Percentiles rank a stretch among this genome's conserved stretches.
These are phyloP conservation scores for Torulaspora maleeae DNA, from an alignment of 805 yeast genomes.

Conservation along the genomic window DNA sequence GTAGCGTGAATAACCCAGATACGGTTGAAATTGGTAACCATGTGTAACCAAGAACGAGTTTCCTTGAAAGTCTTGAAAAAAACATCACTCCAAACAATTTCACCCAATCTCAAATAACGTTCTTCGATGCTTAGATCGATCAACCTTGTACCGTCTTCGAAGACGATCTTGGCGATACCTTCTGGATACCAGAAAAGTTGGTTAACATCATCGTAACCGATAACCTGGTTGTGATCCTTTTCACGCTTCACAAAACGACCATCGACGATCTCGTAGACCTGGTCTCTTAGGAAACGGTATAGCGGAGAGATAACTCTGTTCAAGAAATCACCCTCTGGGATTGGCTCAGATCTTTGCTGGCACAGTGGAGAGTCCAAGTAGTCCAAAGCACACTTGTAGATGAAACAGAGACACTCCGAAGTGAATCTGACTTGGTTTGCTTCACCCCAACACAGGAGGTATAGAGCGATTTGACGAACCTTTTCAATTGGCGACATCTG, in stretches of 20 bases:
- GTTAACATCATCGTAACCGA: slow-evolving; percentile 97
- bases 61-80: slow-evolving; percentile 96
- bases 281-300: slow-evolving; percentile 72
- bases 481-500: slow-evolving; percentile 66
- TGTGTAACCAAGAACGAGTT: slow-evolving; percentile 95
- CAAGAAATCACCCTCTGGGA: slow-evolving; percentile 83
- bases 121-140: slow-evolving; percentile 87
- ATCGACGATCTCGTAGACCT: slow-evolving; percentile 74
- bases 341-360: slow-evolving; percentile 78
- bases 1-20: slow-evolving; percentile 93
- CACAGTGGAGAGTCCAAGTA: slow-evolving; percentile 85
- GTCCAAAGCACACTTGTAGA: slow-evolving; percentile 91
- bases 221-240: slow-evolving; percentile 71
- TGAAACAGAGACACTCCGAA: slow-evolving; percentile 83
- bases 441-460: slow-evolving; percentile 82
- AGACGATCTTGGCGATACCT: slow-evolving; percentile 87
- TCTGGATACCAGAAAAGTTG: slow-evolving; percentile 99
- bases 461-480: slow-evolving; percentile 73
- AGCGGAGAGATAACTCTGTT: slow-evolving; percentile 91
- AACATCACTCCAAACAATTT: slow-evolving; percentile 84
- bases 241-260: slow-evolving; percentile 83
- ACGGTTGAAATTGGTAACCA: slow-evolving; percentile 93
- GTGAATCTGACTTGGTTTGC: slow-evolving; percentile 93
- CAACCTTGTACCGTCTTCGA: slow-evolving; percentile 88
- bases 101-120: slow-evolving; percentile 85